Evolutionary conservation across 2,329 filamentous ascomycete genomes (phyloP).

Genomic region (Teratosphaeria destructans): DNA sequence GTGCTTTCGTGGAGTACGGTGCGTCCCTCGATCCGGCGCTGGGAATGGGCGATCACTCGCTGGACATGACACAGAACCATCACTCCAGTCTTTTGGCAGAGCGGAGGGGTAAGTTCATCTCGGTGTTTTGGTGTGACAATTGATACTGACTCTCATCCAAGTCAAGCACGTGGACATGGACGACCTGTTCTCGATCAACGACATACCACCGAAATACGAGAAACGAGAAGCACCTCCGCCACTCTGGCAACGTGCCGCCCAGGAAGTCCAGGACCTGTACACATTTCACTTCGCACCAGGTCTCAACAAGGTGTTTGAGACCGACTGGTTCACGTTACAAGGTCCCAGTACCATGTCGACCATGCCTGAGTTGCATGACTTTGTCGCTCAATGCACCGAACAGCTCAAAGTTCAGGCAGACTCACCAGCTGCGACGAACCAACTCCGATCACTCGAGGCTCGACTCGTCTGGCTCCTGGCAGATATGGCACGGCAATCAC

Average conservation of each 20-base stretch:
- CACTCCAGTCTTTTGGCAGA: conserved; percentile 16
- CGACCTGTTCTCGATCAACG: conserved; percentile 58
- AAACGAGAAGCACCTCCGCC: conserved; percentile 25
- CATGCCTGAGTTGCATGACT: conserved; percentile 51
- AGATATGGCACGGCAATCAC: conserved; percentile 34
- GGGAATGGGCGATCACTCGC: conserved; percentile 30
- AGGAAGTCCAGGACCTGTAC: conserved; percentile 65
- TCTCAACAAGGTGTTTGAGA: conserved; percentile 69
- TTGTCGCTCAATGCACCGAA: conserved; percentile 55
- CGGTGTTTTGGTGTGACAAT: not conserved
- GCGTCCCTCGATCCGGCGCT: conserved; percentile 57
- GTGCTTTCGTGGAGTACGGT: conserved; percentile 38
- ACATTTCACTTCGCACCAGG: conserved; percentile 65
- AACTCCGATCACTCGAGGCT: conserved; percentile 44
- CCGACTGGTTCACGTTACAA: conserved; percentile 62
- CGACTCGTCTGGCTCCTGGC: conserved; percentile 52
- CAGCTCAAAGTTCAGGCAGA: conserved; percentile 22
- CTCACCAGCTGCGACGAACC: conserved; percentile 10
- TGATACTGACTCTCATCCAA: conserved; percentile 12
- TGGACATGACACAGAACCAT: conserved; percentile 15
- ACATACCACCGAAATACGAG: conserved; percentile 40
- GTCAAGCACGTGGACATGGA: conserved; percentile 50
- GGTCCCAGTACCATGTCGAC: conserved; percentile 44
- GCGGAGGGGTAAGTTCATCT: conserved; percentile 19
- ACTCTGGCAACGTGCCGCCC: conserved; percentile 38